Evolutionary conservation across 352 stramenopile species (phyloP), one percentile per base, ranked within the genome.

Genomic region (Phytopythium ostracodes): DNA sequence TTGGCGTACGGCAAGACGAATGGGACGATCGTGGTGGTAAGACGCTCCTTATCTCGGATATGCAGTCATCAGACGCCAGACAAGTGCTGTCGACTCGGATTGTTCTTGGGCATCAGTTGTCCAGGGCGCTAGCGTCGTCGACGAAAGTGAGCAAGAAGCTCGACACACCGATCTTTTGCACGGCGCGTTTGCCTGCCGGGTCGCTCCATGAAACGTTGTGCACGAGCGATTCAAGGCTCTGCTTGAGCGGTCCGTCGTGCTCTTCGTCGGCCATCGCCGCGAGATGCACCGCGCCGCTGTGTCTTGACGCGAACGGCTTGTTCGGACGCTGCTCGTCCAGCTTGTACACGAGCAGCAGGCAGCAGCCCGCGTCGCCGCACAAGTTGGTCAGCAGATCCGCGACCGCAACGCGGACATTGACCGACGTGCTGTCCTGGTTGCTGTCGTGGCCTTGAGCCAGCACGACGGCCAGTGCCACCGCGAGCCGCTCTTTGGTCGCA

Each of bases 131-230:
- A 12, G 65, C 64, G 36, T 79, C 70, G 5, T 74, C 44, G 4
- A 64, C 69, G 38, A 92, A 92, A 14, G 57, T 56, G 31, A 71
- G 55, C 71, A 91, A 77, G 61, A 76, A 93, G 52, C 72, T 81
- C 0, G 80, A 91, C 8, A 90, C 66, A 1, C 64, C 77, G 11
- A 93, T 63, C 66, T 93, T 91, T 47, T 93, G 84, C 24, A 91
- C 59, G 12, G 50, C 75, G 14, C 83, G 78, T 64, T 93, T 93
- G 31, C 76, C 75, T 3, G 73, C 70, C 17, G 78, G 72, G 51
- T 91, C 81, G 57, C 81, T 89, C 81, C 81, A 91, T 2, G 84
- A 81, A 14, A 93, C 65, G 56, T 92, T 92, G 59, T 91, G 84
- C 0, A 77, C 76, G 0, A 89, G 64, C 0, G 81, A 68, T 53